Evolutionary conservation across 2,329 filamentous ascomycete species (phyloP), one percentile per base, ranked within the genome.

Genomic region (Onygenales sp.): DNA sequence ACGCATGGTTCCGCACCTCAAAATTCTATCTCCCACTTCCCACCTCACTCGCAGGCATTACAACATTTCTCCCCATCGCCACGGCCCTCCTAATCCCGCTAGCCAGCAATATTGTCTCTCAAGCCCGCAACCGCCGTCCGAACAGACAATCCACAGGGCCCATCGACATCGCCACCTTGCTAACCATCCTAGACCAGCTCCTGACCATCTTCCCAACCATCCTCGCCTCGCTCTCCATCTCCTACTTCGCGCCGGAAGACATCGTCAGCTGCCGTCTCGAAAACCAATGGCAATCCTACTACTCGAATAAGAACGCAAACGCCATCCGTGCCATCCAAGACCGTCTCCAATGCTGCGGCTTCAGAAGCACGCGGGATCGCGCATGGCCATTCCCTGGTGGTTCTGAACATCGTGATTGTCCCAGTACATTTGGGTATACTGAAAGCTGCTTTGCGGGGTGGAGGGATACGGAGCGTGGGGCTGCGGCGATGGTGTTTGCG

Each of bases 261-360:
- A 49, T 55, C 21, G 31, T 51, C 46, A 52, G 47, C 27, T 56
- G 54, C 31, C 54, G 53, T 14, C 53, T 56, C 36, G 52, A 52
- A 10, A 37, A 39, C 27, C 54, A 56, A 55, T 56, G 52, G 54
- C 54, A 56, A 34, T 27, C 31, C 9, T 56, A 40, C 14, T 56
- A 51, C 32, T 53, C 49, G 6, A 27, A 37, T 31, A 56, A 54
- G 27, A 54, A 56, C 34, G 42, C 42, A 11, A 48, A 47, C n/a
- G 54, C 52, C n/a, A 56, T 54, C 36, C 46, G 52, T n/a, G 31
- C 52, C 27, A 56, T 56, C 17, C 54, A 56, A 39, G 54, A 56
- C 49, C 39, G 33, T 7, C 33, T 56, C 33, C 46, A 55, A 42
- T 56, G 54, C 48, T 56, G 54, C 37, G 54, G 54, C 32, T 47